These are phyloP conservation scores for Rhexocercosporidium sp. DNA, from an alignment of 2,329 filamentous ascomycete genomes.

Conservation along the genomic window DNA sequence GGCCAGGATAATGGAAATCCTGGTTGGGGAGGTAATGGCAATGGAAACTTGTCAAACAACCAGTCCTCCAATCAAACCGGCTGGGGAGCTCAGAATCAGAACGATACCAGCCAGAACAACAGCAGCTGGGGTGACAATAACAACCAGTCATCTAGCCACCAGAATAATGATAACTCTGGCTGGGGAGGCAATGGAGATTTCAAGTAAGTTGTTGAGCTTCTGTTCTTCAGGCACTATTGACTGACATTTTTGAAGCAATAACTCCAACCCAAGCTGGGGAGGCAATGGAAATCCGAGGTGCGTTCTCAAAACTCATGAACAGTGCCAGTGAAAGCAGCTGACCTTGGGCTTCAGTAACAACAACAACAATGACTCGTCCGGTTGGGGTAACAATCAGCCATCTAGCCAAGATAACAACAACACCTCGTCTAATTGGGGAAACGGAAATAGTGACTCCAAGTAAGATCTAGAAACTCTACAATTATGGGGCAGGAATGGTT, in stretches of 20 bases:
- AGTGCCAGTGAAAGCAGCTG: background rate
- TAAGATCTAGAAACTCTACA: background rate
- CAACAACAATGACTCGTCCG: constrained; percentile 17
- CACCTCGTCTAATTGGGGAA: constrained; percentile 7
- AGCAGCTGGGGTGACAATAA: background rate
- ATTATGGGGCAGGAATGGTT: background rate
- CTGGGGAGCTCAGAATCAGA: constrained; percentile 5
- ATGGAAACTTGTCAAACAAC: constrained; percentile 4
- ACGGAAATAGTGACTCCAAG: constrained; percentile 6
- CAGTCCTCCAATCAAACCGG: background rate
- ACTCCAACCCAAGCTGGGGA: constrained; percentile 7
- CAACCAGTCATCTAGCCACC: background rate
- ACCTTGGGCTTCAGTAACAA: background rate
- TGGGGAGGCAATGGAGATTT: background rate
- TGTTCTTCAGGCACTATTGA: no score
- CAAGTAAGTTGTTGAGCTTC: background rate
- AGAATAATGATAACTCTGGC: background rate
- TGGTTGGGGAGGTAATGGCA: background rate
- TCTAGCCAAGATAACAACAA: constrained; percentile 13
- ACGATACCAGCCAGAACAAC: constrained; percentile 9
- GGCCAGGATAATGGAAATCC: background rate
- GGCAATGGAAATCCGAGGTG: background rate
- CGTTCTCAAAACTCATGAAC: background rate
- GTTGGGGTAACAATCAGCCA: constrained; percentile 10
- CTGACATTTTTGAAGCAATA: background rate